Conservation (phyloP, 345 rosid species). For the Citrus glauca region DNA sequence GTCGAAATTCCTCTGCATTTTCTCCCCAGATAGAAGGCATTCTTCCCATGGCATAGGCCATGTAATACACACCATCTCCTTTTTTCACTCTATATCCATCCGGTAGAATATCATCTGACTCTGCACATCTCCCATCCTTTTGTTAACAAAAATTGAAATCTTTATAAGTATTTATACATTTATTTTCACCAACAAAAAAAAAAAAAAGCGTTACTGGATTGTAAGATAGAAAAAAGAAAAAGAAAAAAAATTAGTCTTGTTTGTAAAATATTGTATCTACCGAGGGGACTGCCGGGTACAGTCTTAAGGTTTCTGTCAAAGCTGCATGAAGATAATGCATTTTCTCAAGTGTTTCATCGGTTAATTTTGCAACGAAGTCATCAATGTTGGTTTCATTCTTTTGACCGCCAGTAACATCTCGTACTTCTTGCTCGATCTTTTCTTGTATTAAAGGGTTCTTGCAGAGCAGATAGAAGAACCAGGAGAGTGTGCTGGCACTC, state of each 20-base stretch:
- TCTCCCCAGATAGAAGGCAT: conserved; percentile 76
- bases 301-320: conserved; percentile 70
- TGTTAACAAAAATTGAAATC: neutral
- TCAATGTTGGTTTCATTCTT: conserved; percentile 20
- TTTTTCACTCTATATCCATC: conserved; percentile 58
- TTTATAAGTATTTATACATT: neutral
- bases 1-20: conserved; percentile 59
- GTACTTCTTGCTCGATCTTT: conserved; percentile 55
- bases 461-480: conserved; percentile 80
- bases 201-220: neutral
- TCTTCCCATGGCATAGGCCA: conserved; percentile 80
- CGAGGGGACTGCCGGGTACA: conserved; percentile 63
- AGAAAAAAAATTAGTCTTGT: neutral
- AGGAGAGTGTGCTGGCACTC: conserved; percentile 50
- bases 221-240: neutral
- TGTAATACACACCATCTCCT: conserved; percentile 54
- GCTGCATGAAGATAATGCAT: conserved; percentile 86
- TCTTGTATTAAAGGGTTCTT: conserved; percentile 67
- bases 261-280: conserved; percentile 30
- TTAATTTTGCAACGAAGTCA: conserved; percentile 38
- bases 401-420: conserved; percentile 27
- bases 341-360: conserved; percentile 38
- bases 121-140: conserved; percentile 63
- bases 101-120: conserved; percentile 62
- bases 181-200: neutral